Base-by-base conservation (phyloP, 208 protist genomes). In the Leptomonas pyrrhocoris region DNA sequence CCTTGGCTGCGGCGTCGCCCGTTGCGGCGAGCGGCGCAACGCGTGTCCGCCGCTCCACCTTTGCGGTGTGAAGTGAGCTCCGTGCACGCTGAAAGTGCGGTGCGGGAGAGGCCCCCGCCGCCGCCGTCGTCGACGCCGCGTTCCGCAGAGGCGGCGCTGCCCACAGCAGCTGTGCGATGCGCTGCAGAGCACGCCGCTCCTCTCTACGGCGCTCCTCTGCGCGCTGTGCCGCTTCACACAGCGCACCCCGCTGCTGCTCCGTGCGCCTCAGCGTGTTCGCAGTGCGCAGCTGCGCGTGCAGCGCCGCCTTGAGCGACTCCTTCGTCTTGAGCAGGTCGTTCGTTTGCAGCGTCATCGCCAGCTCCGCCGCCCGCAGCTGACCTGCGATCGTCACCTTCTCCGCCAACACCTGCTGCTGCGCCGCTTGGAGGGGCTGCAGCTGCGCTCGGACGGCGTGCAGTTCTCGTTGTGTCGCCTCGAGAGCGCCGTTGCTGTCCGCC, bases 401-500 rank as follows among this genome's bases (percentile, higher is more conserved):
- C 5, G 69, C 59, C 1, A 28, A 0, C 1, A 57, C 28, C 1
- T 81, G 50, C 43, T 74, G 38, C n/a, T 86, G 76, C 21, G 87
- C 77, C 23, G 81, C 82, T 28, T 84, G 61, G n/a, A 84, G 59
- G 50, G 82, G 74, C 43, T 71, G 45, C 23, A 74, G 71, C 9
- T 51, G 31, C 31, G 50, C 36, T 18, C 68, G 67, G 3, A 46
- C 51, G 19, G 31, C 31, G 23, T 51, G 23, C 34, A 80, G 68
- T 27, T 83, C 73, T 19, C 25, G 50, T 61, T 83, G 71, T 18
- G 69, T 57, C 15, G 43, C 27, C 13, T 68, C 43, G 36, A 81
- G 68, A 0, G 56, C 51, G 25, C 48, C 68, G 16, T 36, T 66
- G 40, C 54, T 25, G 12, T 68, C 30, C 18, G 18, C n/a, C 18